Conservation (phyloP, 495 filamentous ascomycete species). For the Polyplosphaeria fusca region DNA sequence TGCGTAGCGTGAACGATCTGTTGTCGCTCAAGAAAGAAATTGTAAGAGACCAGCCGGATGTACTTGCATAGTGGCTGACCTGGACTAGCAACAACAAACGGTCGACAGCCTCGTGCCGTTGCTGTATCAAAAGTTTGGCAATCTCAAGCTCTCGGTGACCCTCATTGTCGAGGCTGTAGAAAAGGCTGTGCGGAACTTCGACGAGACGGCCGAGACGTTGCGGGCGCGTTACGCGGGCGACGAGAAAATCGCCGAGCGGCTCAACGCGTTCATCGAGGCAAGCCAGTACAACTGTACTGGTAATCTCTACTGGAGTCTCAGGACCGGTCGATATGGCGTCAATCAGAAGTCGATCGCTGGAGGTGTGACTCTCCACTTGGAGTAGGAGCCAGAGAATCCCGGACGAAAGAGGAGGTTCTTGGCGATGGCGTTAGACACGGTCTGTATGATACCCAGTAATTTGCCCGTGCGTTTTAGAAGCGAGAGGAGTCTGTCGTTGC, state of each 20-base stretch:
- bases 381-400: no score
- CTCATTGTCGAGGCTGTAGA: constrained; percentile 18
- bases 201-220: constrained; percentile 17
- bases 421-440: no score
- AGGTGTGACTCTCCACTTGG: background rate
- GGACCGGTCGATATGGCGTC: constrained; percentile 16
- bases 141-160: constrained; percentile 2
- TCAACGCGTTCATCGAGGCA: constrained; percentile 22
- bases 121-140: constrained; percentile 23
- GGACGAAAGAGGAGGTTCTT: no score
- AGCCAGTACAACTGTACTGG: constrained; percentile 34
- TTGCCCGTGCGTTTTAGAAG: no score
- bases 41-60: constrained; percentile 2
- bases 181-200: constrained; percentile 20
- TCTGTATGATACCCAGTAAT: no score
- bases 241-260: background rate
- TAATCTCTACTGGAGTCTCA: constrained; percentile 34
- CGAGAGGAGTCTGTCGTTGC: no score
- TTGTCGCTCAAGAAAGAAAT: constrained; percentile 41
- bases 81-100: constrained; percentile 15
- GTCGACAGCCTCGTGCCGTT: constrained; percentile 19
- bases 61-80: background rate
- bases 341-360: constrained; percentile 3
- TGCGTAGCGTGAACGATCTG: constrained; percentile 36
- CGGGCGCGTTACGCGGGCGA: constrained; percentile 15